phyloP scores from a whole-genome alignment of 1,284 basidiomycete species.

The Papiliotrema fonsecae region DNA sequence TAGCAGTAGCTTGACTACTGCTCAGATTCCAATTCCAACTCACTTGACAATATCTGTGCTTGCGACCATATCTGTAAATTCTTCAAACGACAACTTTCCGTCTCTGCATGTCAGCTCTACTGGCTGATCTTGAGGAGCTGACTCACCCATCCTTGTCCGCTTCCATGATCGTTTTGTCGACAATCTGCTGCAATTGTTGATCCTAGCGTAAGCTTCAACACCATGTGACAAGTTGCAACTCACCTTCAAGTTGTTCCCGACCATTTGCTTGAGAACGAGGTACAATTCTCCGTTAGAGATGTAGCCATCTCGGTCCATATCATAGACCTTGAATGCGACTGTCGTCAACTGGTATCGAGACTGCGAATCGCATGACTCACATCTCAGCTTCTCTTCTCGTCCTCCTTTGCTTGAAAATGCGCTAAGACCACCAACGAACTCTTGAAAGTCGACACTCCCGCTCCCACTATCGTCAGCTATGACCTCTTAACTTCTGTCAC shows the following conservation, averaged over 20 bases:
- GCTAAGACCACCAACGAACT: constrained; percentile 95
- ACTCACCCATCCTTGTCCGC: constrained; percentile 82
- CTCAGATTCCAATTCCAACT: constrained; percentile 10
- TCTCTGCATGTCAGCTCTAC: constrained; percentile 54
- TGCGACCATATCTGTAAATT: constrained; percentile 94
- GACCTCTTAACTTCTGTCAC: background rate
- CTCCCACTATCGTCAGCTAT: constrained; percentile 62
- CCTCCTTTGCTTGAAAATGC: constrained; percentile 96
- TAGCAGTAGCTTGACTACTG: too few species aligned
- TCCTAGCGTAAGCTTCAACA: constrained; percentile 56
- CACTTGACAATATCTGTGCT: constrained; percentile 64
- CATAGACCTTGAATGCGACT: constrained; percentile 99
- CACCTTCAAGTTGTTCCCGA: constrained; percentile 95
- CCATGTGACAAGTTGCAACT: constrained; percentile 11
- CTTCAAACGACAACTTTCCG: constrained; percentile 93
- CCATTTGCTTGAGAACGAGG: constrained; percentile 99
- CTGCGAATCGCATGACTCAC: constrained; percentile 54
- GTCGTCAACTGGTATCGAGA: background rate
- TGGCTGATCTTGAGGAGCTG: background rate
- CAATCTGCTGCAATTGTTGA: constrained; percentile 98
- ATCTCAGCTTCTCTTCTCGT: constrained; percentile 92
- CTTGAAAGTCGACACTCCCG: constrained; percentile 97
- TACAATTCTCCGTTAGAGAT: constrained; percentile 99
- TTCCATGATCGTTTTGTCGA: constrained; percentile 99
- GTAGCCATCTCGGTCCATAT: constrained; percentile 93